These are phyloP conservation scores for Pterulicium gracile DNA, from an alignment of 1,284 basidiomycete species.

Conservation along the genomic window DNA sequence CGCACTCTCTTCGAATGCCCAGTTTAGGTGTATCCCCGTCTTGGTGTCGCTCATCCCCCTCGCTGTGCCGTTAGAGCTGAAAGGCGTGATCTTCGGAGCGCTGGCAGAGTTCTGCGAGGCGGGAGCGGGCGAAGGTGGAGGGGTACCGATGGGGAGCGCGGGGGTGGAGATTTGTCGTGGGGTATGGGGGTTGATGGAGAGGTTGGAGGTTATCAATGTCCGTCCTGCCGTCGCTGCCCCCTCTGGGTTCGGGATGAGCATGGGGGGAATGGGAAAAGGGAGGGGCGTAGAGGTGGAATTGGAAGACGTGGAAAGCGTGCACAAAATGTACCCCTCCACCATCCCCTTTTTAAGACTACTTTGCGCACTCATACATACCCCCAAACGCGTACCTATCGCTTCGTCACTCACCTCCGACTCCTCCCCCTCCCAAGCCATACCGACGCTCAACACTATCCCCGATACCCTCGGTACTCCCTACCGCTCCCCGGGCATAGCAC, in stretches of 20 bases:
- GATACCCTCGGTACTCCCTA: constrained; percentile 68
- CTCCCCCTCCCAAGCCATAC: constrained; percentile 45
- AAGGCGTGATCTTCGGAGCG: constrained; percentile 79
- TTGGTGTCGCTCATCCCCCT: constrained; percentile 73
- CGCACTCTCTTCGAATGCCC: constrained; percentile 69
- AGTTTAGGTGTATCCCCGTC: constrained; percentile 72
- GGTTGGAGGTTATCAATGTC: constrained; percentile 75
- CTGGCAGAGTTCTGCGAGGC: constrained; percentile 79
- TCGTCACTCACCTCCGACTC: constrained; percentile 40
- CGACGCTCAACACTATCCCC: constrained; percentile 68
- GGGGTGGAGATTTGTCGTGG: constrained; percentile 75
- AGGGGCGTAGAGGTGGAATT: constrained; percentile 74
- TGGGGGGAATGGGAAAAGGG: constrained; percentile 32
- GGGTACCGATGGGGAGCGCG: too few species aligned
- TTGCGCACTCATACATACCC: constrained; percentile 68
- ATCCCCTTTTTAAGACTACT: constrained; percentile 83
- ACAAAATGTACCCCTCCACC: constrained; percentile 77
- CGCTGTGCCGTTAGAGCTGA: constrained; percentile 82
- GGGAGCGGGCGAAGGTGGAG: constrained; percentile 56
- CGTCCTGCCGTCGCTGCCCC: constrained; percentile 28
- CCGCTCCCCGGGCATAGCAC: constrained; percentile 65
- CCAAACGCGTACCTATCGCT: constrained; percentile 53
- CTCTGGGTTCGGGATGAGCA: constrained; percentile 19
- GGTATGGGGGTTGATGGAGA: constrained; percentile 79
- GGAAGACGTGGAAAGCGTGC: constrained; percentile 76